phyloP scores from a whole-genome alignment of 2,329 filamentous ascomycete species.

The Zymoseptoria pseudotritici region DNA sequence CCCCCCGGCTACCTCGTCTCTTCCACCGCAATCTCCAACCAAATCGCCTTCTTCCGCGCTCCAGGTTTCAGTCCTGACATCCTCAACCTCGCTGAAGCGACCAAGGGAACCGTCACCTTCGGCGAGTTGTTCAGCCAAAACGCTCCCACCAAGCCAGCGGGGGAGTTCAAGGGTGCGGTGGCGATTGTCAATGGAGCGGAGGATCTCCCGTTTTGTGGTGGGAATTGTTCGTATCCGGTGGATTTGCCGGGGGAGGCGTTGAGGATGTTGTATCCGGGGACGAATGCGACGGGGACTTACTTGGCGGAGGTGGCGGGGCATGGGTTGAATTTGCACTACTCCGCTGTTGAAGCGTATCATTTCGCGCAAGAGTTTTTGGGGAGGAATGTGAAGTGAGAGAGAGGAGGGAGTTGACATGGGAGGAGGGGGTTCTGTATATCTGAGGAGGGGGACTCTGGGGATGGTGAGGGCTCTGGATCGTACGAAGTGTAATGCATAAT shows the following conservation, averaged over 20 bases:
- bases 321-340: conserved; percentile 28
- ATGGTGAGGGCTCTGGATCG: too few relatives aligned
- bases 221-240: conserved; percentile 25
- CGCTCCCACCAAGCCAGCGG: conserved; percentile 10
- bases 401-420: too few relatives aligned
- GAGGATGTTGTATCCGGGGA: conserved; percentile 16
- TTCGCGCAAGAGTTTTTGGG: conserved; percentile 23
- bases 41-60: conserved; percentile 27
- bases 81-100: conserved; percentile 21
- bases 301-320: conserved; percentile 24
- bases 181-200: conserved; percentile 25
- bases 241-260: conserved; percentile 19
- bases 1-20: conserved; percentile 26
- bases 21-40: conserved; percentile 17
- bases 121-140: conserved; percentile 26
- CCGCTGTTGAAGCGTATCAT: conserved; percentile 21
- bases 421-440: too few relatives aligned
- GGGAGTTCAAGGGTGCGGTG: conserved; percentile 22
- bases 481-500: too few relatives aligned
- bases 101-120: conserved; percentile 25
- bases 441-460: too few relatives aligned
- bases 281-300: conserved; percentile 16
- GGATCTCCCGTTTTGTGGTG: conserved; percentile 27
- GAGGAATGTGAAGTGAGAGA: conserved; percentile 4
- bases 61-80: conserved; percentile 25